Base-by-base conservation (phyloP, 768 basidiomycete genomes). In the Suillus decipiens region DNA sequence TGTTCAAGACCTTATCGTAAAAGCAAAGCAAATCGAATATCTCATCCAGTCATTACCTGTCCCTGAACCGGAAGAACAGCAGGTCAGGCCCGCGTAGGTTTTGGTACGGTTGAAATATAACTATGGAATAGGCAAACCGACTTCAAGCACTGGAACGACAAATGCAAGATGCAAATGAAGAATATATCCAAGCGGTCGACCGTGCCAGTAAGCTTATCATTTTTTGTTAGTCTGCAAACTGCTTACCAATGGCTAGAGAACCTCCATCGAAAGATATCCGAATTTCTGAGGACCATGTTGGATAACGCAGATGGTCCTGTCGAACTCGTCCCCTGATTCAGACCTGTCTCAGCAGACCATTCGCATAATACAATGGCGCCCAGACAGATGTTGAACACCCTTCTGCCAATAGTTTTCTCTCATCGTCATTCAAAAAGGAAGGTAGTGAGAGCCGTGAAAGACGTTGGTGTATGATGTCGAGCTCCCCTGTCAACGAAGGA, bases 11-110 rank as follows among this genome's bases (percentile, higher is more conserved):
- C 80, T 96, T 45, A 83, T 95, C 45, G 82, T 86, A 43, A 95
- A 96, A 70, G 92, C 93, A 15, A 96, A 96, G 70, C 92, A 95
- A 73, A 85, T 96, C 47, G 90, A 96, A 68, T 89, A 86, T 69
- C 83, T 96, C 55, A 92, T 96, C 58, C 84, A 89, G 57, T 88
- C 87, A 0, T 75, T 96, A 15, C 93, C 93, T 0, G 86, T 85
- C 43, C 89, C 89, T 2, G 93, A 94, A 71, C 81, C 87, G 2
- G 91, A 92, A 70, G 89, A 90, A 70, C 82, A 81, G 24, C 92
- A 93, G 81, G 92, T 87, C 62, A 33, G 79, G 68, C 6, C 9
- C 10, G 60, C 39, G 55, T 42, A 14, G 19, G 4, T 39, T 8
- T 34, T 10, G 54, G 60, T 48, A 54, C 37, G 17, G 37, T 48